Base-by-base conservation (phyloP, 1,284 basidiomycete genomes). In the Melampsora americana region DNA sequence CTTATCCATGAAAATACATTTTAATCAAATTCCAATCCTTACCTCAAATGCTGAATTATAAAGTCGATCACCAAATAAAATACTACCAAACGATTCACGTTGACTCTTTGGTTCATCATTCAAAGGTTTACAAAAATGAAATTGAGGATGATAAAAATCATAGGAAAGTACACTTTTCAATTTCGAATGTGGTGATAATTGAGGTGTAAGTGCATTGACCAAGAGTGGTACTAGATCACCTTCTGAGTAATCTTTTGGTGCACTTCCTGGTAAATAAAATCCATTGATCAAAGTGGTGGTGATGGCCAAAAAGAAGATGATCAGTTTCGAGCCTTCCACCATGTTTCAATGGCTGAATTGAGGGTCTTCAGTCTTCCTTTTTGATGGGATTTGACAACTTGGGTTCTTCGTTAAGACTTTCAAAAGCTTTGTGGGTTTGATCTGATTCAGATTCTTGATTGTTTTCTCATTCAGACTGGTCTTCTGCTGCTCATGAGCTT, bases 21-120 rank as follows among this genome's bases (percentile, higher is more conserved):
- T n/a, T n/a, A n/a, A n/a, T n/a, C n/a, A n/a, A n/a, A n/a, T n/a
- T n/a, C n/a, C n/a, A n/a, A n/a, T n/a, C n/a, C n/a, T n/a, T n/a
- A 92, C 90, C 79, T 94, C 86, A 81, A 94, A 95, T 2, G 91
- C 90, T 9, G 92, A 93, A 82, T 90, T 90, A 84, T 95, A 93
- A 81, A 99, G 94, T 77, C 95, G 88, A 85, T 99, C 95, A 39
- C 95, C 95, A 80, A 97, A 97, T 18, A 99, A 85, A 78, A 96
- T 94, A 39, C 92, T 93, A 5, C 95, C 95, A 32, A 99, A 85
- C 1, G 90, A 91, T 83, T 96, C 95, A 16, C 91, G 89, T 82
- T 93, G 89, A 80, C 90, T 89, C 81, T 89, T 84, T 1, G 68
- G 68, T 0, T 90, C 89, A 4, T 92, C 92, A 7, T 86, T 89